phyloP scores from a whole-genome alignment of 208 protist species.

The Porcisia deanei region DNA sequence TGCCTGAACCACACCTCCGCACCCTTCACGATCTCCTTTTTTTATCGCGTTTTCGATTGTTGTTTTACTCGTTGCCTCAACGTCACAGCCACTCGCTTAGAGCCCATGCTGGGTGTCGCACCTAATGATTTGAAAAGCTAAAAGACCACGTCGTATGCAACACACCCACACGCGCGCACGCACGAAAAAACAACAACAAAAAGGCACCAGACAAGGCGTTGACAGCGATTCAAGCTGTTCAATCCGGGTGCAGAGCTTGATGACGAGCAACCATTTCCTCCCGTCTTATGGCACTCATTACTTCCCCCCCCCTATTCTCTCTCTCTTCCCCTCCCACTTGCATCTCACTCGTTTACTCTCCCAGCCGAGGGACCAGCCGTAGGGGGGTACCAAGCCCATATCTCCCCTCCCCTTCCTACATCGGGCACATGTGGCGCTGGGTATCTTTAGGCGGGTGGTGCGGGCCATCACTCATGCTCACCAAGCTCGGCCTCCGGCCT shows the following conservation, averaged over 20 bases:
- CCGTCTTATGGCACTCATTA: neutral
- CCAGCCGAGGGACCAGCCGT: neutral
- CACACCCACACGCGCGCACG: no score
- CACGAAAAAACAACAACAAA: neutral
- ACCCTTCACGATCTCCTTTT: neutral
- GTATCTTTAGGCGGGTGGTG: slow-evolving; percentile 87
- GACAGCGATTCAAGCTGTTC: neutral
- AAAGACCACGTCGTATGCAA: neutral
- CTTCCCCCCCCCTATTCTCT: neutral
- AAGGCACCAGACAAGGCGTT: neutral
- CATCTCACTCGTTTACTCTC: neutral
- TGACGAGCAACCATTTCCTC: neutral
- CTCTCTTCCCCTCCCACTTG: no score
- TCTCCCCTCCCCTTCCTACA: neutral
- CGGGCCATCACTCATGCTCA: slow-evolving; percentile 75
- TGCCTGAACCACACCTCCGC: neutral
- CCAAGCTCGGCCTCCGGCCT: slow-evolving; percentile 61
- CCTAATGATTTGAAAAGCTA: neutral
- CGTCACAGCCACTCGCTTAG: neutral
- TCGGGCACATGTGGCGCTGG: slow-evolving; percentile 63
- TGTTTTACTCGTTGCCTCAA: no score
- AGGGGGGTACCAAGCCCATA: neutral
- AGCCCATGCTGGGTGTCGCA: neutral
- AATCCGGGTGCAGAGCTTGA: no score
- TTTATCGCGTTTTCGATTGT: neutral